phyloP scores from a whole-genome alignment of 208 protist genomes.

The Zelonia costaricensis region DNA sequence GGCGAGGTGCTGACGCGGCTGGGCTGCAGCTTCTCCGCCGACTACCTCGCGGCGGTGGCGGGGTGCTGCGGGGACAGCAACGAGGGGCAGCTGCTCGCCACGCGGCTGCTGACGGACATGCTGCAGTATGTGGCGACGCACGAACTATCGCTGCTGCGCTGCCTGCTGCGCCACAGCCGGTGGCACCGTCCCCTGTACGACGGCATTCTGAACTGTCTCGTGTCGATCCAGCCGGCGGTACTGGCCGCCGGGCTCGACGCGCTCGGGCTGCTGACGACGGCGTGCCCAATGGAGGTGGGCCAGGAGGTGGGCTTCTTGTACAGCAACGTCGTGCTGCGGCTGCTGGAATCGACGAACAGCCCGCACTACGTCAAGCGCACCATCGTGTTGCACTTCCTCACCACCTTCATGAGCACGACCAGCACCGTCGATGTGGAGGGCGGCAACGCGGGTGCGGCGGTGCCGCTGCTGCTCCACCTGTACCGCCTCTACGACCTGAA shows the following conservation, averaged over 20 bases:
- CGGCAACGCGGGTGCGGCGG: background rate
- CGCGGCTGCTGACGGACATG: slow-evolving; percentile 63
- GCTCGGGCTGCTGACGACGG: slow-evolving; percentile 75
- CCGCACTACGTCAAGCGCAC: slow-evolving; percentile 85
- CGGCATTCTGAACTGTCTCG: slow-evolving; percentile 90
- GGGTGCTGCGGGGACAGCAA: slow-evolving; percentile 68
- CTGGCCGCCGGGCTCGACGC: slow-evolving; percentile 90
- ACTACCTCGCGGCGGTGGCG: slow-evolving; percentile 68
- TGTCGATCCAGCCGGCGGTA: slow-evolving; percentile 79
- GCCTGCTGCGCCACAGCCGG: slow-evolving; percentile 25
- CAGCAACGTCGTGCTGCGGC: slow-evolving; percentile 87
- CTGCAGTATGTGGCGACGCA: slow-evolving; percentile 35
- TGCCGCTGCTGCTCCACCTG: slow-evolving; percentile 67
- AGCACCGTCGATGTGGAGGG: slow-evolving; percentile 5
- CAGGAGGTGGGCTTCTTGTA: slow-evolving; percentile 94
- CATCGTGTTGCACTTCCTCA: slow-evolving; percentile 81
- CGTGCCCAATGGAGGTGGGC: slow-evolving; percentile 41
- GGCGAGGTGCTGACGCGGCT: slow-evolving; percentile 38
- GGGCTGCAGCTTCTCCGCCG: slow-evolving; percentile 56
- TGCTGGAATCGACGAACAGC: slow-evolving; percentile 91
- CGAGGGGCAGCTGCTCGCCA: slow-evolving; percentile 69
- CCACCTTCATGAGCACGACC: slow-evolving; percentile 51
- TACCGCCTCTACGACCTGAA: slow-evolving; percentile 86
- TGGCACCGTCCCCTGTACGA: slow-evolving; percentile 78
- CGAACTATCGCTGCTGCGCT: slow-evolving; percentile 39